phyloP scores from a whole-genome alignment of 1,284 basidiomycete species.

The Microbotryomycetes sp. region DNA sequence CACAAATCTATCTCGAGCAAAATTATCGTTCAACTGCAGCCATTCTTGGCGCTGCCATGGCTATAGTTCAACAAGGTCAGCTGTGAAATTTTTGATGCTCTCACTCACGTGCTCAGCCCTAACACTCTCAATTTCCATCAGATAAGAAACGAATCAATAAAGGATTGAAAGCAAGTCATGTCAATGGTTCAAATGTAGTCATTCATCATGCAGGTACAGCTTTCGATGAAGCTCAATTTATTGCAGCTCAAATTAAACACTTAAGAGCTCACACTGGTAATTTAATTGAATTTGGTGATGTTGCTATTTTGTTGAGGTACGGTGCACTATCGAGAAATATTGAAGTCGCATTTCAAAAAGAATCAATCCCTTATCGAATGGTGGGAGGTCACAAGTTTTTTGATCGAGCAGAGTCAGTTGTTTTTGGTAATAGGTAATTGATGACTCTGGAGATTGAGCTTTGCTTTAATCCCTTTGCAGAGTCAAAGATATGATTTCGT shows the following conservation, averaged over 20 bases:
- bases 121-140: slow-evolving; percentile 37
- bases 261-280: slow-evolving; percentile 67
- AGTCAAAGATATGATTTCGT: slow-evolving; percentile 83
- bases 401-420: slow-evolving; percentile 59
- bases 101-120: neutral
- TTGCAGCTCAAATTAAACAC: slow-evolving; percentile 74
- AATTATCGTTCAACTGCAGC: slow-evolving; percentile 80
- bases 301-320: slow-evolving; percentile 73
- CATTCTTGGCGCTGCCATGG: slow-evolving; percentile 67
- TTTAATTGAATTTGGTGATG: slow-evolving; percentile 65
- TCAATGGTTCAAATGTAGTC: slow-evolving; percentile 52
- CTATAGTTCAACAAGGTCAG: slow-evolving; percentile 73
- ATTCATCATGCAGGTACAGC: slow-evolving; percentile 49
- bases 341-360: slow-evolving; percentile 69
- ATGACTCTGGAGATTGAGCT: neutral
- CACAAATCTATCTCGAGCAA: slow-evolving; percentile 71
- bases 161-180: slow-evolving; percentile 66
- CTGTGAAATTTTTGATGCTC: neutral
- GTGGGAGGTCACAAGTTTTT: slow-evolving; percentile 83
- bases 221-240: slow-evolving; percentile 58
- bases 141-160: slow-evolving; percentile 70
- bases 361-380: slow-evolving; percentile 68
- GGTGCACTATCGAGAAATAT: slow-evolving; percentile 73
- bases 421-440: neutral
- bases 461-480: slow-evolving; percentile 25